phyloP scores from a whole-genome alignment of 306 rosid species.

The Inga oerstediana region DNA sequence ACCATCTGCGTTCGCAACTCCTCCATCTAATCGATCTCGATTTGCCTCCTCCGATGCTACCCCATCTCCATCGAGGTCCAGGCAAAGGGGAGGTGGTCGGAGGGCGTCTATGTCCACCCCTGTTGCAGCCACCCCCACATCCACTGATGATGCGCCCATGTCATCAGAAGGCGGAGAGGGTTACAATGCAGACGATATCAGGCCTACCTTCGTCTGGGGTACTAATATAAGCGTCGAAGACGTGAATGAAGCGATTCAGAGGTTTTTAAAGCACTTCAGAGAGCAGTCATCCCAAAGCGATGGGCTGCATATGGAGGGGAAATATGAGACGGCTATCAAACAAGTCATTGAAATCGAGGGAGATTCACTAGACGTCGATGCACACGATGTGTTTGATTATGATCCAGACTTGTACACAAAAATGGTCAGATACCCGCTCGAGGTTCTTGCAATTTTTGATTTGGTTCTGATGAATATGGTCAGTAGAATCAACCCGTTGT shows the following conservation, averaged over 20 bases:
- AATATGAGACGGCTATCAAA: conserved; percentile 71
- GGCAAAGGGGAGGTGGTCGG: conserved; percentile 43
- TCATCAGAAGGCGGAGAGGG: conserved; percentile 89
- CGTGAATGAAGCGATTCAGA: conserved; percentile 75
- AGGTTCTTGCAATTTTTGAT: conserved; percentile 94
- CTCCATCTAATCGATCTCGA: conserved; percentile 64
- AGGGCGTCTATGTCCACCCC: conserved; percentile 43
- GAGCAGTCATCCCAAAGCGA: conserved; percentile 56
- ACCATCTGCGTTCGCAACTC: conserved; percentile 59
- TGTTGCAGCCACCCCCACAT: conserved; percentile 62
- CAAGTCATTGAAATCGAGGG: conserved; percentile 76
- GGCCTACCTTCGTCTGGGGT: conserved; percentile 93
- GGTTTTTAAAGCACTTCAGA: conserved; percentile 80
- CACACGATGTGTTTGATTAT: conserved; percentile 80
- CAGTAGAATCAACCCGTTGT: conserved; percentile 70
- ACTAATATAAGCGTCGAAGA: conserved; percentile 95
- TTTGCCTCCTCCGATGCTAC: conserved; percentile 69
- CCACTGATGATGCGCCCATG: conserved; percentile 68
- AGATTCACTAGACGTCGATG: conserved; percentile 79
- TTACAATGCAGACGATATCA: conserved; percentile 70
- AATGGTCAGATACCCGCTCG: conserved; percentile 94
- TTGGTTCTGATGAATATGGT: conserved; percentile 96
- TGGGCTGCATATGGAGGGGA: conserved; percentile 66
- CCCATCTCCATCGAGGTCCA: conserved; percentile 59
- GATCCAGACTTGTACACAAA: conserved; percentile 88